Conservation (phyloP, 805 yeast genomes). For the Ogataea philodendri region DNA sequence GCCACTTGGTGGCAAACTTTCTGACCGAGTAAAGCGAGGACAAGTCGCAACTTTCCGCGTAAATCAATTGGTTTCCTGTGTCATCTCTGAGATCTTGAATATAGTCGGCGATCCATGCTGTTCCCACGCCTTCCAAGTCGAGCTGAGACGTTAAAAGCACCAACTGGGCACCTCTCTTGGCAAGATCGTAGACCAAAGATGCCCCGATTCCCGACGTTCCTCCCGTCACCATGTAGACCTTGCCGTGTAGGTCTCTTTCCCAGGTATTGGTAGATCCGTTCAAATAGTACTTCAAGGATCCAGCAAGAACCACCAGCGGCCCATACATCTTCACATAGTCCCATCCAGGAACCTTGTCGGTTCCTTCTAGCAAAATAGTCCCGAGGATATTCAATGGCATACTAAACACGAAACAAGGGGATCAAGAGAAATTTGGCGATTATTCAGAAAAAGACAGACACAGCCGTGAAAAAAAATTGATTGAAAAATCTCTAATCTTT, state of each 20-base stretch:
- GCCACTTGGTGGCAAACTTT: constrained; percentile 91
- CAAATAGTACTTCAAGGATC: constrained; percentile 65
- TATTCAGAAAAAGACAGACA: too few species aligned
- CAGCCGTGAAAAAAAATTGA: constrained; percentile 12
- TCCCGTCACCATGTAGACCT: constrained; percentile 82
- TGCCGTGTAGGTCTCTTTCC: constrained; percentile 91
- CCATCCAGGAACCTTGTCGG: constrained; percentile 76
- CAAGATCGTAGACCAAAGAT: constrained; percentile 68
- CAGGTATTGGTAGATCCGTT: constrained; percentile 82
- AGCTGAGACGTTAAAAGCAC: constrained; percentile 62
- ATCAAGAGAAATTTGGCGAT: constrained; percentile 1
- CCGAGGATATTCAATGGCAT: constrained; percentile 89
- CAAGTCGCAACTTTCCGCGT: constrained; percentile 89
- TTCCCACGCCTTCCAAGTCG: constrained; percentile 44
- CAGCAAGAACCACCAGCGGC: constrained; percentile 50
- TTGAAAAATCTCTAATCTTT: not conserved
- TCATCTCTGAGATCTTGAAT: constrained; percentile 70
- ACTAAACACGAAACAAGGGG: not conserved
- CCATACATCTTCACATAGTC: constrained; percentile 51
- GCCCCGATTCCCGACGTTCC: constrained; percentile 94
- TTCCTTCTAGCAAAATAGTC: constrained; percentile 68
- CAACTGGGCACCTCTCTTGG: constrained; percentile 81
- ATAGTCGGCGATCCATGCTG: constrained; percentile 71
- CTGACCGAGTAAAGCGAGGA: constrained; percentile 71
- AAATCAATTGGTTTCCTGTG: constrained; percentile 71